Evolutionary conservation across 2,329 filamentous ascomycete genomes (phyloP).

Genomic region (Nothomitra cinnamomea): DNA sequence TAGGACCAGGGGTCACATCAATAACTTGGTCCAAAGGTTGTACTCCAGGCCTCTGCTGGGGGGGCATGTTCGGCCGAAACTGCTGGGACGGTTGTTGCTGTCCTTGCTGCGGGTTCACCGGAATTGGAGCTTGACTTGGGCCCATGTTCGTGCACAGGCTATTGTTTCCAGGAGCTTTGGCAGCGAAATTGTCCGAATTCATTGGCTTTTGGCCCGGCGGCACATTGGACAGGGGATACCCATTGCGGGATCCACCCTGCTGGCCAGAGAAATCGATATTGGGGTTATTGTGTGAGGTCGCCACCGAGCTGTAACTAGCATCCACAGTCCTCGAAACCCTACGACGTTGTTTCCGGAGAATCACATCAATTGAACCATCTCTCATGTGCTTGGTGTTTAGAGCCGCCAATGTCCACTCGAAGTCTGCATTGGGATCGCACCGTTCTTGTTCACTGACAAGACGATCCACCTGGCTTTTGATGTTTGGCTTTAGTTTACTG

Average conservation of each 20-base stretch:
- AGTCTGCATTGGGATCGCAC: conserved; percentile 14
- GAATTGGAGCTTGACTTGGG: no score
- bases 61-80: not conserved
- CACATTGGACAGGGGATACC: no score
- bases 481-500: not conserved
- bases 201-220: no score
- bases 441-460: conserved; percentile 20
- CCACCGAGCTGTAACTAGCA: not conserved
- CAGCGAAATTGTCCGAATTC: no score
- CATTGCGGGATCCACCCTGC: no score
- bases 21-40: not conserved
- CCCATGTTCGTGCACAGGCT: no score
- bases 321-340: not conserved
- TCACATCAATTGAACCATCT: not conserved
- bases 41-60: not conserved
- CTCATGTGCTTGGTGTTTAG: not conserved
- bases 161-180: no score
- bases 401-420: conserved; percentile 6
- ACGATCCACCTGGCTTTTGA: conserved; percentile 18
- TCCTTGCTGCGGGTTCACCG: no score
- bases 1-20: not conserved
- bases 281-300: not conserved
- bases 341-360: not conserved
- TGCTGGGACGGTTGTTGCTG: no score
- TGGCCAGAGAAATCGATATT: no score